These are phyloP conservation scores for Colletotrichum orbiculare DNA, from an alignment of 2,329 filamentous ascomycete species.

Conservation along the genomic window DNA sequence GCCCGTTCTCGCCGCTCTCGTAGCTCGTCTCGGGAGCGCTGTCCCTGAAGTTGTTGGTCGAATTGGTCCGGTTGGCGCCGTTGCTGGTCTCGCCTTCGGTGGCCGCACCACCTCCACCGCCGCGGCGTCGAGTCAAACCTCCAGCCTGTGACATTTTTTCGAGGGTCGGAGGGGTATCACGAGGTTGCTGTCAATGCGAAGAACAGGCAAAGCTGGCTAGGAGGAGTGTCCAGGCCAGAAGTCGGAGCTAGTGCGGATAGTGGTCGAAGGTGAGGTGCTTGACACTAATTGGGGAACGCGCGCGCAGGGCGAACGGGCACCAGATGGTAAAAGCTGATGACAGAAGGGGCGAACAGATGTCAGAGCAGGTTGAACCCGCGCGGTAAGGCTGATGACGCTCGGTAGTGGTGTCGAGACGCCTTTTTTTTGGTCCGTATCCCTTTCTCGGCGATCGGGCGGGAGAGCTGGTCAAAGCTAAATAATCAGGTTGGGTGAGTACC, in stretches of 20 bases:
- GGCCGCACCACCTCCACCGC: conserved; percentile 70
- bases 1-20: conserved; percentile 91
- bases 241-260: conserved; percentile 22
- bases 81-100: conserved; percentile 67
- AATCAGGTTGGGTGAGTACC: conserved; percentile 6
- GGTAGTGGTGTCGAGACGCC: conserved; percentile 32
- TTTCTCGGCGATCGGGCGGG: conserved; percentile 35
- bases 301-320: conserved; percentile 8
- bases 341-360: neutral
- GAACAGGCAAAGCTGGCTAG: conserved; percentile 18
- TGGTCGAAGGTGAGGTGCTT: conserved; percentile 26
- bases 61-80: conserved; percentile 68
- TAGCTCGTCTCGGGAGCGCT: conserved; percentile 82
- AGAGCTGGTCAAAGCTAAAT: conserved; percentile 23
- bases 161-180: conserved; percentile 24
- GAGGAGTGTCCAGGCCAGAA: conserved; percentile 11
- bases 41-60: conserved; percentile 64
- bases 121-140: conserved; percentile 73
- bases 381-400: conserved; percentile 16
- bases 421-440: conserved; percentile 20
- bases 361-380: conserved; percentile 4
- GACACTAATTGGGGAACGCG: conserved; percentile 19
- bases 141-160: conserved; percentile 36
- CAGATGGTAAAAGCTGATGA: conserved; percentile 8
- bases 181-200: conserved; percentile 26